Evolutionary conservation across 306 rosid species (phyloP), one percentile per base, ranked within the genome.

Genomic region (Urtica urens): DNA sequence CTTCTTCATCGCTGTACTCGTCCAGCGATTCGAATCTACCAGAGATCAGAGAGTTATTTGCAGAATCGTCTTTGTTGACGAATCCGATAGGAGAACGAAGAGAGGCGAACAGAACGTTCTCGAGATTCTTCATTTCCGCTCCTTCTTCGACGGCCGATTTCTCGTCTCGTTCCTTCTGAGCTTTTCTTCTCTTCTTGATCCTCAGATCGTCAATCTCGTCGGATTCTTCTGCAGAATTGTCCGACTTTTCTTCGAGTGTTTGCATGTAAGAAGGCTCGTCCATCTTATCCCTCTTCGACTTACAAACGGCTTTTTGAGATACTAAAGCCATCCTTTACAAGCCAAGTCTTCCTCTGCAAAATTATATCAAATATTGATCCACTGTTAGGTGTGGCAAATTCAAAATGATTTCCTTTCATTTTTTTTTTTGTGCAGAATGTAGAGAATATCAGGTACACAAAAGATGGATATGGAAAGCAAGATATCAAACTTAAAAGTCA

Each of bases 81-180:
- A 76, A 84, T 34, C 66, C 75, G 59, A 63, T 28, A n/a, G 93
- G 90, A 28, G 90, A 66, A 67, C 81, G 66, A 21, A 84, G 81
- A 18, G 83, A 68, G 10, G 90, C 93, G 44, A 88, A 88, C 69
- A 88, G 72, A 57, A 73, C 60, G 44, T 43, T 79, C 55, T 84
- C 86, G 0, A 88, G 90, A 37, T 69, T 79, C 72, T 81, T 69
- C 93, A 78, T 81, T 51, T 84, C 82, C 64, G 46, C 61, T 35
- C 72, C 83, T 59, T 81, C 77, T 57, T 83, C 82, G 45, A 30
- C 26, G 3, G 46, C 68, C 25, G 57, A 3, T 21, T 41, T 55
- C 51, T 77, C 77, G 9, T 63, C 72, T 40, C 60, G 73, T 9
- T 46, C 57, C 46, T 67, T 41, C 23, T n/a, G 61, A 15, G 56